phyloP scores from a whole-genome alignment of 176 grass and related monocot genomes.

The Musa schizocarpa region DNA sequence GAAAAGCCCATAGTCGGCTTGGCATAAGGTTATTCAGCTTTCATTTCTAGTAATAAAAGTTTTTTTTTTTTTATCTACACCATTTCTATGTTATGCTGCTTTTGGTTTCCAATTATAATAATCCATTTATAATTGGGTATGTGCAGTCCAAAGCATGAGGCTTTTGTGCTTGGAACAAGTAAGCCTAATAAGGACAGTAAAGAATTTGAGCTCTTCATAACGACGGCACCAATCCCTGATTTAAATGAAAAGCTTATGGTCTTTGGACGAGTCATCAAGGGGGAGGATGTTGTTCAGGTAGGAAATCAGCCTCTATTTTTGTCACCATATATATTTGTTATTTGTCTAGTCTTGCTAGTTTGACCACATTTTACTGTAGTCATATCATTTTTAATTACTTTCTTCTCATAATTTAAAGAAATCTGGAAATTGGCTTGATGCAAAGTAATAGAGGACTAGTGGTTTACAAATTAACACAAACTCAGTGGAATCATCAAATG shows the following conservation, averaged over 20 bases:
- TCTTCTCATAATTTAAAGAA: neutral
- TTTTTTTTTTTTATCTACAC: neutral
- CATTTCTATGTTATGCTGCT: neutral
- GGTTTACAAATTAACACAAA: neutral
- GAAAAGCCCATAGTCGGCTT: slow-evolving; percentile 63
- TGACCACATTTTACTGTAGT: neutral
- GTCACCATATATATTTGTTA: neutral
- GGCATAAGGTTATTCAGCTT: slow-evolving; percentile 50
- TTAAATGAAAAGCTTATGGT: slow-evolving; percentile 84
- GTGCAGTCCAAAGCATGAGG: slow-evolving; percentile 76
- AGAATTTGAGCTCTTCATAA: slow-evolving; percentile 98
- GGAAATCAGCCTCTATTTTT: neutral
- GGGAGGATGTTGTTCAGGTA: slow-evolving; percentile 96
- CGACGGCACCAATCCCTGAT: slow-evolving; percentile 83
- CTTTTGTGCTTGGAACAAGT: slow-evolving; percentile 86
- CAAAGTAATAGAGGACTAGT: neutral
- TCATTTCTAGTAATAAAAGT: neutral
- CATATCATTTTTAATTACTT: neutral
- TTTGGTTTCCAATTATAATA: slow-evolving; percentile 1
- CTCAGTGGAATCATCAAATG: neutral
- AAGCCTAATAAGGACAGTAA: slow-evolving; percentile 47
- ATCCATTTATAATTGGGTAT: slow-evolving; percentile 10
- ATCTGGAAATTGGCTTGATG: neutral
- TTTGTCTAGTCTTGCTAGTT: neutral
- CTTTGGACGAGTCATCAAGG: slow-evolving; percentile 77